A percentile compares a stretch with the other conserved stretches of the same genome.
Evolutionary conservation across 345 rosid species (phyloP).

Genomic region (Rhizophora apiculata): DNA sequence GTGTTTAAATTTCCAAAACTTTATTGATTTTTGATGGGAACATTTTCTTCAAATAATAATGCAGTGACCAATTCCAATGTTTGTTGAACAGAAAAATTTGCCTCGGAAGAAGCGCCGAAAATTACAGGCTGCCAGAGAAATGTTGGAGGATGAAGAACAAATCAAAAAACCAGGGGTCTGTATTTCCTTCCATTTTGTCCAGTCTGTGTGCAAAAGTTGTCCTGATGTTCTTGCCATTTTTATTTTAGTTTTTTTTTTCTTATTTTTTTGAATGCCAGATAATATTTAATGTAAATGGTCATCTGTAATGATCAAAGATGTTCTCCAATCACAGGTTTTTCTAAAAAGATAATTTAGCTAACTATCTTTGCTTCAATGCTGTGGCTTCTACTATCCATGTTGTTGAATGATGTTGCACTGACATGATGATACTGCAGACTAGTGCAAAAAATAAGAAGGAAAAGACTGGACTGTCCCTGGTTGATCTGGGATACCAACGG

Average conservation of each 20-base stretch:
- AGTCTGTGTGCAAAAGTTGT: neutral
- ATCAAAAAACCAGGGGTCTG: slow-evolving; percentile 44
- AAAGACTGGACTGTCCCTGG: slow-evolving; percentile 61
- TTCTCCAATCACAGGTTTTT: neutral
- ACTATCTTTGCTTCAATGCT: neutral
- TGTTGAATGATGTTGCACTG: neutral
- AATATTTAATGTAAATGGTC: too few relatives aligned
- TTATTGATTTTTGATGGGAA: slow-evolving; percentile 13
- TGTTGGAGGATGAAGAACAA: slow-evolving; percentile 69
- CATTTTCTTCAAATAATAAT: neutral
- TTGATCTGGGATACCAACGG: slow-evolving; percentile 73
- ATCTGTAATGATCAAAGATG: neutral
- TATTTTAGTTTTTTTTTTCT: too few relatives aligned
- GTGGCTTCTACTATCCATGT: neutral
- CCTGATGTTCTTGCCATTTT: neutral
- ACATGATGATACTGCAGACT: slow-evolving; percentile 28
- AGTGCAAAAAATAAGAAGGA: slow-evolving; percentile 54
- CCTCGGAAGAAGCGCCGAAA: slow-evolving; percentile 87
- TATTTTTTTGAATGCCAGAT: too few relatives aligned
- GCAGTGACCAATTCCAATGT: neutral
- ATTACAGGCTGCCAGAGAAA: slow-evolving; percentile 94
- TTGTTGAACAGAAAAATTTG: slow-evolving; percentile 64
- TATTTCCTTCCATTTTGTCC: slow-evolving; percentile 6
- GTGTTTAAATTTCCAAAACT: slow-evolving; percentile 28
- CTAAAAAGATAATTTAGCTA: neutral